Conservation (phyloP, 768 basidiomycete species). For the Mycena metata region DNA sequence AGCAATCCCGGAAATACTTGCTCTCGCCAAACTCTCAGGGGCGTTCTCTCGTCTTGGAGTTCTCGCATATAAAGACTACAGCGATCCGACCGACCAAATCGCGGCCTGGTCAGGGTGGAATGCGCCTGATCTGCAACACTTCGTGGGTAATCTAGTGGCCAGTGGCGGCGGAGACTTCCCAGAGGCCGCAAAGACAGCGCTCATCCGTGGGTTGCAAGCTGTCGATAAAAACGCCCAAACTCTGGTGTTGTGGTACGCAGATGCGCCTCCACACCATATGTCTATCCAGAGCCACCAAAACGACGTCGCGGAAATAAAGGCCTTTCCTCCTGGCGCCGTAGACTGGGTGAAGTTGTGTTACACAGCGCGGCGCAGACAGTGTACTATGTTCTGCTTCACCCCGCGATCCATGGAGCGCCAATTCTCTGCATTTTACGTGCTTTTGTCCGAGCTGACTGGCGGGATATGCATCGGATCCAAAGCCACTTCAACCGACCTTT, state of each 20-base stretch:
- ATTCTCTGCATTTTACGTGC: conserved; percentile 37
- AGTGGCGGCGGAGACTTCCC: conserved; percentile 46
- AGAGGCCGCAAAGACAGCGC: conserved; percentile 46
- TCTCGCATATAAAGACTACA: conserved; percentile 45
- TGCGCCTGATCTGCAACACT: conserved; percentile 34
- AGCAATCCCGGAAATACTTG: conserved; percentile 46
- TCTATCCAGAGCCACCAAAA: conserved; percentile 35
- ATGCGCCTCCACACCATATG: conserved; percentile 45
- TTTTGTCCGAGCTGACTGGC: conserved; percentile 42
- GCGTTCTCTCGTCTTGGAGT: conserved; percentile 45
- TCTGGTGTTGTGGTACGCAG: conserved; percentile 46
- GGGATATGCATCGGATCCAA: conserved; percentile 41
- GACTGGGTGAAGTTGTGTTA: conserved; percentile 47
- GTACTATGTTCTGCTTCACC: conserved; percentile 43
- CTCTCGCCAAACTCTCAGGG: conserved; percentile 42
- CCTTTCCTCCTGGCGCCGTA: conserved; percentile 40
- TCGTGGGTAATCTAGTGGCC: conserved; percentile 33
- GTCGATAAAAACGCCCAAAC: conserved; percentile 41
- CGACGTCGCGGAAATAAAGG: conserved; percentile 37
- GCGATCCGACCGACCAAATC: conserved; percentile 35
- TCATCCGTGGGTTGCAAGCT: conserved; percentile 42
- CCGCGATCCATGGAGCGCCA: conserved; percentile 23
- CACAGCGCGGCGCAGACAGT: conserved; percentile 38
- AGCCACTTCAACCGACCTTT: conserved; percentile 31
- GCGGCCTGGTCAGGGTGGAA: conserved; percentile 45